Percentiles rank a stretch among this genome's conserved stretches.
These are phyloP conservation scores for Boletus pseudo-olivaceus DNA, from an alignment of 768 basidiomycete species.

Conservation along the genomic window DNA sequence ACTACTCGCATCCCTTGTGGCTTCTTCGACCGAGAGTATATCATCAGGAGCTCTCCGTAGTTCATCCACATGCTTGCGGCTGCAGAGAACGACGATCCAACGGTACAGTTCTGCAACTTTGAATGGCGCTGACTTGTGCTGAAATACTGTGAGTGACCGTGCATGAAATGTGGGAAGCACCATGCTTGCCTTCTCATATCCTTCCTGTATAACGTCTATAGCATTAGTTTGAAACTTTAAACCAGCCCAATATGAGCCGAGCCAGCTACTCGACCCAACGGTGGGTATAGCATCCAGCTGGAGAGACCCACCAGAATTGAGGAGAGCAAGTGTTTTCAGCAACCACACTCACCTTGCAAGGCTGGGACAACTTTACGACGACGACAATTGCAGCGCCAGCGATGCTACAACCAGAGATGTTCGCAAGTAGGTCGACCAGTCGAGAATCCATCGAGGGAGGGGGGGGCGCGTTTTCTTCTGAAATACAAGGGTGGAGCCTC, in stretches of 20 bases:
- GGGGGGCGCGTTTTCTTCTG: not conserved
- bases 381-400: not conserved
- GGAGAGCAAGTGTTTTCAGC: not conserved
- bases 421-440: not conserved
- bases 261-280: constrained; percentile 21
- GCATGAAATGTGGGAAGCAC: not conserved
- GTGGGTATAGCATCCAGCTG: constrained; percentile 31
- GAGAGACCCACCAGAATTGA: too few relatives aligned
- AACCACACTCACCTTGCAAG: not conserved
- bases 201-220: constrained; percentile 26
- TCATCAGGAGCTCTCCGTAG: constrained; percentile 38
- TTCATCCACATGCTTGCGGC: constrained; percentile 35
- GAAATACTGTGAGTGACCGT: not conserved
- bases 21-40: constrained; percentile 33
- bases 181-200: constrained; percentile 26
- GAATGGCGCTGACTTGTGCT: constrained; percentile 32
- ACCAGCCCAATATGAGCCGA: constrained; percentile 27
- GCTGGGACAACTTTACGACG: not conserved
- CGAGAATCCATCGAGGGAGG: not conserved
- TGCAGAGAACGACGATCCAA: constrained; percentile 42
- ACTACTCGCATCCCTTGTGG: constrained; percentile 30
- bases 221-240: constrained; percentile 14
- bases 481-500: not conserved
- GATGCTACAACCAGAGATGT: not conserved
- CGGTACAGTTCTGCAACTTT: constrained; percentile 24